phyloP scores from a whole-genome alignment of 116 monocot species.

The Thalassia testudinum region DNA sequence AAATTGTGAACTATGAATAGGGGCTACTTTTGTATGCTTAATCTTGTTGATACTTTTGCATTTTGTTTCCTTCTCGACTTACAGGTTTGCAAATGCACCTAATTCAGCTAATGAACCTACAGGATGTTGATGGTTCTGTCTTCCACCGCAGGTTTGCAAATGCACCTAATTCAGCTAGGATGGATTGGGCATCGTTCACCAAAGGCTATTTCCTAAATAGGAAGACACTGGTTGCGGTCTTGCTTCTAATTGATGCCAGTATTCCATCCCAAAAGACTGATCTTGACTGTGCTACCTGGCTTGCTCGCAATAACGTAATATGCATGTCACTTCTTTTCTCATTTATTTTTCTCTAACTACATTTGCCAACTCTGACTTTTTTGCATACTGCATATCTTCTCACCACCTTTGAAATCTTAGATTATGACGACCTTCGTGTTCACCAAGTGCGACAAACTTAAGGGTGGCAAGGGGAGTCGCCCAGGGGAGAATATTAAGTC shows the following conservation, averaged over 20 bases:
- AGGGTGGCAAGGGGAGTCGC: slow-evolving; percentile 57
- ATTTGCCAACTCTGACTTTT: neutral
- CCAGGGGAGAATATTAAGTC: slow-evolving; percentile 61
- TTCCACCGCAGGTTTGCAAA: slow-evolving; percentile 68
- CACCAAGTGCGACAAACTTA: slow-evolving; percentile 94
- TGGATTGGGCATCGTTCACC: slow-evolving; percentile 92
- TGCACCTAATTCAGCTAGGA: slow-evolving; percentile 59
- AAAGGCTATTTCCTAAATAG: slow-evolving; percentile 94
- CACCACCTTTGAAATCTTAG: slow-evolving; percentile 15
- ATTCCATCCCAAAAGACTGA: slow-evolving; percentile 85
- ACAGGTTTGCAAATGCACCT: slow-evolving; percentile 80
- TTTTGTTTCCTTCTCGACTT: no score
- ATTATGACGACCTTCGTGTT: slow-evolving; percentile 84
- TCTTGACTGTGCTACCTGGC: slow-evolving; percentile 97
- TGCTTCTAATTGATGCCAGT: slow-evolving; percentile 81
- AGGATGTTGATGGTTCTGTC: no score
- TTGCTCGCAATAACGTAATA: slow-evolving; percentile 83
- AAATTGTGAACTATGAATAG: no score
- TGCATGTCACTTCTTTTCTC: neutral
- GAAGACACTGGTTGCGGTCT: slow-evolving; percentile 58
- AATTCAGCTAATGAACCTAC: slow-evolving; percentile 49
- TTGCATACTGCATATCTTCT: neutral
- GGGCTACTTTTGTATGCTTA: no score
- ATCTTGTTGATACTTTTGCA: no score
- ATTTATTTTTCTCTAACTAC: neutral